Base-by-base conservation (phyloP, 2,329 filamentous ascomycete species). In the Diaporthe sp. region DNA sequence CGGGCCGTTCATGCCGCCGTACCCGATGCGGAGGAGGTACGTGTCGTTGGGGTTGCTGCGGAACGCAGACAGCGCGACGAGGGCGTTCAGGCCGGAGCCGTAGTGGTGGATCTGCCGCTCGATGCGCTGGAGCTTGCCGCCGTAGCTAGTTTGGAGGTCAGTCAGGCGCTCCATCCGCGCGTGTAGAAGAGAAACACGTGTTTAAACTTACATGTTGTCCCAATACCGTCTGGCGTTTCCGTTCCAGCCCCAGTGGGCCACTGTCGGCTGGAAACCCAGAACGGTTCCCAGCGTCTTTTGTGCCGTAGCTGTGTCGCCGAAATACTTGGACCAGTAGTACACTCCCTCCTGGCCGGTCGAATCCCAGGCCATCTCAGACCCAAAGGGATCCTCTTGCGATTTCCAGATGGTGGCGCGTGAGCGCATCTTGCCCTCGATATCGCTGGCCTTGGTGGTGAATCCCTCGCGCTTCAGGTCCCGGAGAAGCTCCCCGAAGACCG, bases 351-450 rank as follows among this genome's bases (percentile, higher is more conserved):
- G 89, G 0, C 89, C 89, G 0, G 90, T 92, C 0, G 87, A 90
- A 74, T 92, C 90, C 90, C 90, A 92, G 0, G 89, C 87, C 88
- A 90, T 89, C 79, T 92, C 90, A 68, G 88, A 90, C 0, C 89
- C 90, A 75, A 87, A 92, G 0, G 90, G 90, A 7, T 89, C 86
- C 10, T 84, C 83, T 69, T 87, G 81, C 0, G 81, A 82, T n/a
- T 87, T 80, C 90, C 90, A 92, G 1, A 81, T 78, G 4, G 83
- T 76, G 1, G 89, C 88, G 1, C 90, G 85, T 4, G 80, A 80
- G 19, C 82, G 84, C 89, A 92, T 91, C 0, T 82, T 80, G 0
- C 79, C 77, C 60, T 86, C 84, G 3, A 91, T 77, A 0, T 80
- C 80, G 3, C 78, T 78, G 0, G 85, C 87, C 71, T 88, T 80